Evolutionary conservation across 1,284 basidiomycete species (phyloP).

Genomic region (Athelia sp.): DNA sequence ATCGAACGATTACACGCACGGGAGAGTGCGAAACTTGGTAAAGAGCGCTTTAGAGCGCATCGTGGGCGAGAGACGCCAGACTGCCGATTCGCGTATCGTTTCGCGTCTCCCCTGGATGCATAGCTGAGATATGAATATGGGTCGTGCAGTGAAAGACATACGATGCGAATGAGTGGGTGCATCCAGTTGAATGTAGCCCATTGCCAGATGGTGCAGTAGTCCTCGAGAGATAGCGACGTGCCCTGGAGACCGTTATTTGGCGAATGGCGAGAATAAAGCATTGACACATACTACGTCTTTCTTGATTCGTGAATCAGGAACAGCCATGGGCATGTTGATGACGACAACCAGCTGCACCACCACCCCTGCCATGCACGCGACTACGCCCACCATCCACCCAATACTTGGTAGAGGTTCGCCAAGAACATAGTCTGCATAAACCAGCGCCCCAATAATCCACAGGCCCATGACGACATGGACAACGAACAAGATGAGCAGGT

Average conservation of each 20-base stretch:
- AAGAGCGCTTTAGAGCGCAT: constrained; percentile 66
- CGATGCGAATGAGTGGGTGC: constrained; percentile 54
- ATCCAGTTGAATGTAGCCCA: constrained; percentile 86
- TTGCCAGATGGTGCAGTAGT: constrained; percentile 68
- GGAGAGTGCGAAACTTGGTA: constrained; percentile 43
- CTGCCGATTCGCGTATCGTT: constrained; percentile 67
- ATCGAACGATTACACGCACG: not conserved
- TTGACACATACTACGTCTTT: constrained; percentile 43
- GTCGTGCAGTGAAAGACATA: constrained; percentile 15
- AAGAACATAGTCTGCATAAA: constrained; percentile 32
- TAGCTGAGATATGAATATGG: not conserved
- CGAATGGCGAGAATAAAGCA: no score
- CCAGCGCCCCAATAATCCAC: constrained; percentile 43
- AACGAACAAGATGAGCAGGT: constrained; percentile 47
- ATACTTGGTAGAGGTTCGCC: constrained; percentile 28
- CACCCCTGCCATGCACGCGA: constrained; percentile 38
- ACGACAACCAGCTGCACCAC: constrained; percentile 36
- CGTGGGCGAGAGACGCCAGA: constrained; percentile 68
- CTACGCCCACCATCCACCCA: constrained; percentile 24
- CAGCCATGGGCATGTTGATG: constrained; percentile 50
- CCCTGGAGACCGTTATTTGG: constrained; percentile 12
- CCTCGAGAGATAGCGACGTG: constrained; percentile 60
- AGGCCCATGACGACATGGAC: constrained; percentile 38
- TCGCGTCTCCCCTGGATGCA: constrained; percentile 44
- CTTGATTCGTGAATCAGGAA: constrained; percentile 45